phyloP scores from a whole-genome alignment of 2,329 filamentous ascomycete species.

The Hypoxylon sp. region DNA sequence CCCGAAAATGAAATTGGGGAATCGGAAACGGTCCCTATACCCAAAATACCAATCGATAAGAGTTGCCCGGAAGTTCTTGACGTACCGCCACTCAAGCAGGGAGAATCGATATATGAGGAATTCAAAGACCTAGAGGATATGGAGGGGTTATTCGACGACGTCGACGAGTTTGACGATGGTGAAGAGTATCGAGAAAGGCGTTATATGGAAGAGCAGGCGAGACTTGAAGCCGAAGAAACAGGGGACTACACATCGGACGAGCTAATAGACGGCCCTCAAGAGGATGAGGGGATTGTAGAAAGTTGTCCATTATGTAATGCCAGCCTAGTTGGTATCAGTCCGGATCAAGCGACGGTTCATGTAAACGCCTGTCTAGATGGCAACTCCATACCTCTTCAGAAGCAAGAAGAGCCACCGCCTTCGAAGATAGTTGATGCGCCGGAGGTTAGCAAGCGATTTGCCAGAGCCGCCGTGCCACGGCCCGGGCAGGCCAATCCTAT shows the following conservation, averaged over 20 bases:
- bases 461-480: conserved; percentile 77
- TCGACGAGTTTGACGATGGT: conserved; percentile 67
- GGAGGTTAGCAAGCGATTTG: conserved; percentile 71
- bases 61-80: conserved; percentile 48
- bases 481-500: conserved; percentile 89
- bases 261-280: conserved; percentile 52
- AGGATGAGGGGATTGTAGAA: conserved; percentile 55
- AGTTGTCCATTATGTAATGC: conserved; percentile 84
- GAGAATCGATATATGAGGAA: conserved; percentile 51
- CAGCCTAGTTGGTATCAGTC: conserved; percentile 71
- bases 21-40: conserved; percentile 32
- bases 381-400: conserved; percentile 72
- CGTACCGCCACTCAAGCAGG: conserved; percentile 42
- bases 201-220: conserved; percentile 83
- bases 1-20: conserved; percentile 21
- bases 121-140: conserved; percentile 61
- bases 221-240: conserved; percentile 72
- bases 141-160: conserved; percentile 70
- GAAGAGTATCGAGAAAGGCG: conserved; percentile 76
- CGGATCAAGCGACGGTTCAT: conserved; percentile 82
- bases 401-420: conserved; percentile 48
- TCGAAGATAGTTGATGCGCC: conserved; percentile 56
- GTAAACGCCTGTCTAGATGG: conserved; percentile 96
- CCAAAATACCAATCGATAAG: conserved; percentile 48
- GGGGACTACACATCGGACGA: conserved; percentile 58